Conservation (phyloP, 2,329 filamentous ascomycete genomes). For the Colletotrichum melonis region DNA sequence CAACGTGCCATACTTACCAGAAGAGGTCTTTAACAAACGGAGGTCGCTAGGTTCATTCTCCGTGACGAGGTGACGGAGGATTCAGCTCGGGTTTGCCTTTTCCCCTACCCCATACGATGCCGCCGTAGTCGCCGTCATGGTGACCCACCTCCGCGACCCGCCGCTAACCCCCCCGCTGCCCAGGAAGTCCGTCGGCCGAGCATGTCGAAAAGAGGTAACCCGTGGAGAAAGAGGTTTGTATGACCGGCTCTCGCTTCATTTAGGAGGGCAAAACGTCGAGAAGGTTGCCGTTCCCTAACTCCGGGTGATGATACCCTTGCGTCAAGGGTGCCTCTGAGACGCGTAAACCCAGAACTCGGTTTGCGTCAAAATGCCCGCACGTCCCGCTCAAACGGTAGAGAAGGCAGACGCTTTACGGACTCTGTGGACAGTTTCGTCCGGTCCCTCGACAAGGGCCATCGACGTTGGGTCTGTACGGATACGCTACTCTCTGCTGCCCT, state of each 20-base stretch:
- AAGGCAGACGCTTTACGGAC: neutral
- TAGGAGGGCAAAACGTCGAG: constrained; percentile 16
- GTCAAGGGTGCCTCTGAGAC: constrained; percentile 23
- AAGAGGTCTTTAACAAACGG: neutral
- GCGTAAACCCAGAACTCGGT: constrained; percentile 5
- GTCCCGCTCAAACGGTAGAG: constrained; percentile 23
- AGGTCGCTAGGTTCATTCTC: neutral
- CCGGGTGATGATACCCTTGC: constrained; percentile 28
- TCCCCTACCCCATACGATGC: constrained; percentile 9
- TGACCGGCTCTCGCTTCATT: constrained; percentile 6
- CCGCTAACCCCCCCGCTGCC: neutral
- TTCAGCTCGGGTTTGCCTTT: neutral
- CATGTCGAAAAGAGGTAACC: constrained; percentile 5
- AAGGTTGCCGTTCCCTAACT: neutral
- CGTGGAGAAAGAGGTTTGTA: neutral
- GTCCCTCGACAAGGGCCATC: neutral
- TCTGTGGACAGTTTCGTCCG: constrained; percentile 13
- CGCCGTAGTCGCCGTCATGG: constrained; percentile 6
- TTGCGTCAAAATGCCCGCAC: constrained; percentile 23
- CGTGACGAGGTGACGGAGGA: neutral
- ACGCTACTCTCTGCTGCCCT: neutral
- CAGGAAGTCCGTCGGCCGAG: constrained; percentile 1
- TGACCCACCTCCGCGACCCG: neutral
- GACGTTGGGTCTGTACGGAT: neutral
- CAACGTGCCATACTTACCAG: neutral